Base-by-base conservation (phyloP, 164 flowering plant genomes). In the Umbilicus rupestris region DNA sequence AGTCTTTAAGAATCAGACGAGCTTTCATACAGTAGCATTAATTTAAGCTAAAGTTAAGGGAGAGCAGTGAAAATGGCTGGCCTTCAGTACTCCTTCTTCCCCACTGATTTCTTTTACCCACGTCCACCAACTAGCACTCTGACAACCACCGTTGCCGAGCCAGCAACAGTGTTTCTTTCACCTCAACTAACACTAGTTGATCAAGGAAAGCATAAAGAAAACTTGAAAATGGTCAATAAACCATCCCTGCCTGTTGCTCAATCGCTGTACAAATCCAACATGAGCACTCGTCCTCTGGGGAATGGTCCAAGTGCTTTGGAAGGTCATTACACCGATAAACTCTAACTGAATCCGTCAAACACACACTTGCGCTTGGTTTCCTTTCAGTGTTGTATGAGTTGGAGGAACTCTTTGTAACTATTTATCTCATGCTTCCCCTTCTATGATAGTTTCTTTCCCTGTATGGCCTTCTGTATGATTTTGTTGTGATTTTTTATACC, bases 101-200 rank as follows among this genome's bases (percentile, higher is more conserved):
- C 65, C 26, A 62, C 65, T 22, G 65, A 62, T 39, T 62, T 62
- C 65, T 62, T 33, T 39, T 62, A 62, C 65, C 65, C 65, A n/a
- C 65, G 44, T 20, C 44, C 65, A 17, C 44, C 39, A 62, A 29
- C 42, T 6, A 24, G 10, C 15, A 26, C 58, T 9, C 58, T 26
- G 2, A 26, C 58, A 20, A 24, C 30, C 15, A 52, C 58, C 58
- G 19, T 24, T 26, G 11, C 8, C 14, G 58, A 52, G 30, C 58
- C 58, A 22, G 30, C 58, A 5, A 5, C 58, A 7, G 58, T 52
- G 29, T 52, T 20, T 24, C 29, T 52, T 52, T 52, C 58, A 52
- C 58, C 58, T 52, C 58, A 24, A 52, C 20, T 24, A 22, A 29
- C 30, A 22, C 29, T 52, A 20, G 22, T 29, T 22, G 58, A 52